A percentile compares a stretch with the other conserved stretches of the same genome.
Conservation (phyloP, 257 asterid species). For the Penstemon eatonii region DNA sequence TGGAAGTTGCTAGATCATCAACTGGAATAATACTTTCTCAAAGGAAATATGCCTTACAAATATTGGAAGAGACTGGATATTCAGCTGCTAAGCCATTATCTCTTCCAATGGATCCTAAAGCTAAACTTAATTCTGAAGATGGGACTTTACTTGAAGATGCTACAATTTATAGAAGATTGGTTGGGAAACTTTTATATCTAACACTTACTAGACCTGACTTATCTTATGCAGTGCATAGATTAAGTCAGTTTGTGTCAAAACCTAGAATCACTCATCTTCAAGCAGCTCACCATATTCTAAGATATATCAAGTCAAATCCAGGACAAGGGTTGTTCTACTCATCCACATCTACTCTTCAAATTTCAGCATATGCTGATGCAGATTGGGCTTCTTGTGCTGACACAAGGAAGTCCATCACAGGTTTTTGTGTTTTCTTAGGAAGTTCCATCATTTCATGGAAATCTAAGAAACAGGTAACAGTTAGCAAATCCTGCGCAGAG, state of each 20-base stretch:
- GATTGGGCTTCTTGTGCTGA: background rate
- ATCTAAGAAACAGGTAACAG: background rate
- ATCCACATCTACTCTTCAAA: background rate
- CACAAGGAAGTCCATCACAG: background rate
- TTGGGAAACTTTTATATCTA: background rate
- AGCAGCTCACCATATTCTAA: background rate
- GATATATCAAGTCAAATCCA: background rate
- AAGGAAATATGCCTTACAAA: too few species aligned
- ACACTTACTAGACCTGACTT: background rate
- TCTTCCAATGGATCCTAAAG: too few species aligned
- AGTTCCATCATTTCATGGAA: background rate
- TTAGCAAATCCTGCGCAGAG: background rate
- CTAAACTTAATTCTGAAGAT: too few species aligned
- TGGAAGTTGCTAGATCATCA: too few species aligned
- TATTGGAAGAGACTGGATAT: too few species aligned
- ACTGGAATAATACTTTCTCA: too few species aligned
- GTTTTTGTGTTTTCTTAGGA: background rate
- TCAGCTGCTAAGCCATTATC: too few species aligned
- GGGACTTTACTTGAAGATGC: too few species aligned
- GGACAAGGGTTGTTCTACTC: background rate
- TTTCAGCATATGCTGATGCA: background rate
- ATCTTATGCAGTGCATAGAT: background rate
- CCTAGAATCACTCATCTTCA: background rate
- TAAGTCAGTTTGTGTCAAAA: background rate
- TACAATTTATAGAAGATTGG: background rate